Percentiles rank a stretch among this genome's conserved stretches.
Conservation (phyloP, 2,329 filamentous ascomycete species). For the Apiospora marii region DNA sequence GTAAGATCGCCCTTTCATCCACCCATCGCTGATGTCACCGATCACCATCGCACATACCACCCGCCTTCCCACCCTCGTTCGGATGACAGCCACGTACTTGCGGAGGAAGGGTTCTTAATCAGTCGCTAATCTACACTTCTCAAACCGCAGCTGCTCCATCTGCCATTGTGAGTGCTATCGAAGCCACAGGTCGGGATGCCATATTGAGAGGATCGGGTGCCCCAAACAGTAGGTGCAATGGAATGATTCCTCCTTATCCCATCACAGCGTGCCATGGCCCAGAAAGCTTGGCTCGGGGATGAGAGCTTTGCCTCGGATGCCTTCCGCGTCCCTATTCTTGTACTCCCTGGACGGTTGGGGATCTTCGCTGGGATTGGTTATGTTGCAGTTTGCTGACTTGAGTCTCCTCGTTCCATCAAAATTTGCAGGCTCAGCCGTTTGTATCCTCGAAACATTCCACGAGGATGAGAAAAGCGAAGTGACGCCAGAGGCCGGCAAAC, state of each 20-base stretch:
- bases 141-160: constrained; percentile 75
- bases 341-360: background rate
- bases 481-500: constrained; percentile 33
- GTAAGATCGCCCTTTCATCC: constrained; percentile 48
- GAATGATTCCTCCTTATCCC: background rate
- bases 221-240: constrained; percentile 74
- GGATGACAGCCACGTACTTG: background rate
- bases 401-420: constrained; percentile 23
- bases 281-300: background rate
- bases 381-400: constrained; percentile 19
- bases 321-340: background rate
- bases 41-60: background rate
- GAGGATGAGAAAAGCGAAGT: constrained; percentile 63
- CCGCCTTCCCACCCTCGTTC: background rate
- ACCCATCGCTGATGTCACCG: constrained; percentile 16
- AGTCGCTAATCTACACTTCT: constrained; percentile 14
- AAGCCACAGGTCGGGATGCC: constrained; percentile 89
- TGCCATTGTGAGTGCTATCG: constrained; percentile 86
- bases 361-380: background rate
- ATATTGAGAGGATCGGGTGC: constrained; percentile 89
- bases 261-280: background rate
- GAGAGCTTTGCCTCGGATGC: background rate
- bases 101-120: background rate
- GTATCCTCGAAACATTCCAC: constrained; percentile 86
- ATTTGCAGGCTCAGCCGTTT: constrained; percentile 78